Base-by-base conservation (phyloP, 2,329 filamentous ascomycete species). In the Microdochium paspali region DNA sequence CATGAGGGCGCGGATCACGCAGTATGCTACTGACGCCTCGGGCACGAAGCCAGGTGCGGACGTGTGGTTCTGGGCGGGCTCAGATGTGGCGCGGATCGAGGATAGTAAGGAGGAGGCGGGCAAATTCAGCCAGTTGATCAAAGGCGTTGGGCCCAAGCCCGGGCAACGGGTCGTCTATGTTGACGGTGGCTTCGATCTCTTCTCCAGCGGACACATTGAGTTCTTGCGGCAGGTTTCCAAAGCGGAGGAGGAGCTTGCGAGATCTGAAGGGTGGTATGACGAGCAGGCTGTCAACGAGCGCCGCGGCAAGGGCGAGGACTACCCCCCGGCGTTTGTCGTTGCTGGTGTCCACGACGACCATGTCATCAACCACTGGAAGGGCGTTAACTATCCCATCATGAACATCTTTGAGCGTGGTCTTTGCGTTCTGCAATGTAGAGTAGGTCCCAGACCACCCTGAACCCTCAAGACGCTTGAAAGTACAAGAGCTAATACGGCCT, bases 351-450 rank as follows among this genome's bases (percentile, higher is more conserved):
- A 98, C 66, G 87, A 95, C 59, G 93, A 98, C 64, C 82, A 85
- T 53, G 90, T 95, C 50, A 95, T 98, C 66, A 98, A 98, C 67
- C 74, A 85, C 58, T 94, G 90, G 86, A 97, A 97, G 69, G 91
- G 93, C 30, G 77, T 96, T 58, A 98, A 98, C 70, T 98, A 96
- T 63, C 93, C 93, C 24, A 97, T 98, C 69, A 98, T 98, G 93
- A 98, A 97, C 71, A 90, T 95, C 49, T 95, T 91, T 59, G 93
- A 98, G 72, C 85, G 93, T 39, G 90, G 90, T 2, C 80, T 98
- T 21, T 98, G 93, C 63, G 91, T 97, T 25, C 72, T 97, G 52
- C 93, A 98, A 62, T 98, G 93, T 73, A 85, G 85, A 66, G 88
- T 91, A 73, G 59, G 79, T 65, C 21, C 7, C 10, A 21, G 6